Conservation (phyloP, 2,329 filamentous ascomycete genomes). For the Dryadomyces sulphureus region DNA sequence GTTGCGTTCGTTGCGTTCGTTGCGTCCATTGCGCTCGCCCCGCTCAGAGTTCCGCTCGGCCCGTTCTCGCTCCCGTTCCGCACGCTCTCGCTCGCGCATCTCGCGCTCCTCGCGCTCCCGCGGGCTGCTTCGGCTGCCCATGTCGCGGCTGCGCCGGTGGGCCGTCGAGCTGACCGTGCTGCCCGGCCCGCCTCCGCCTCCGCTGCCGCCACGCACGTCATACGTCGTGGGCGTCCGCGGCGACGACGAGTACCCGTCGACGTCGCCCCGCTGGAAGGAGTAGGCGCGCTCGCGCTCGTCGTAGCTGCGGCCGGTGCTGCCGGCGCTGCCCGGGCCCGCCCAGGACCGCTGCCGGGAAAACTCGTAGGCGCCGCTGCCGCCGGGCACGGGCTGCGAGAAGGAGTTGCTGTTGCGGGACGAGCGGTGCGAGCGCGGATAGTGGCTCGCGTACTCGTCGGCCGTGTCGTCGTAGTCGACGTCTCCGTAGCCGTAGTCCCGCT, state of each 20-base stretch:
- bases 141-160: background rate
- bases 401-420: background rate
- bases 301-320: background rate
- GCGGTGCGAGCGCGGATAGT: background rate
- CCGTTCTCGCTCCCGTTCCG: background rate
- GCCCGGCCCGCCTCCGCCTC: slow-evolving; percentile 1
- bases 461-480: background rate
- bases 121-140: background rate
- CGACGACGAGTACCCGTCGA: slow-evolving; percentile 4
- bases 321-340: background rate
- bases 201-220: background rate
- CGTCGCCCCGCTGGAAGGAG: background rate
- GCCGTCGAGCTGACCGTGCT: background rate
- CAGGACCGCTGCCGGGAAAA: background rate
- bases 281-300: background rate
- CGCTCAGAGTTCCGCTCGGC: slow-evolving; percentile 2
- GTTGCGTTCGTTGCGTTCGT: too few species aligned
- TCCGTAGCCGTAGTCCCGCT: background rate
- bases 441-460: background rate
- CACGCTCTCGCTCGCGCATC: slow-evolving; percentile 6
- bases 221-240: slow-evolving; percentile 6
- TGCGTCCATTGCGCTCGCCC: slow-evolving; percentile 11
- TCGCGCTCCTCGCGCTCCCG: slow-evolving; percentile 5
- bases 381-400: background rate
- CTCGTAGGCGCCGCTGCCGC: background rate